Percentiles rank a stretch among this genome's conserved stretches.
These are phyloP conservation scores for Pisolithus tinctorius DNA, from an alignment of 768 basidiomycete genomes.

Conservation along the genomic window DNA sequence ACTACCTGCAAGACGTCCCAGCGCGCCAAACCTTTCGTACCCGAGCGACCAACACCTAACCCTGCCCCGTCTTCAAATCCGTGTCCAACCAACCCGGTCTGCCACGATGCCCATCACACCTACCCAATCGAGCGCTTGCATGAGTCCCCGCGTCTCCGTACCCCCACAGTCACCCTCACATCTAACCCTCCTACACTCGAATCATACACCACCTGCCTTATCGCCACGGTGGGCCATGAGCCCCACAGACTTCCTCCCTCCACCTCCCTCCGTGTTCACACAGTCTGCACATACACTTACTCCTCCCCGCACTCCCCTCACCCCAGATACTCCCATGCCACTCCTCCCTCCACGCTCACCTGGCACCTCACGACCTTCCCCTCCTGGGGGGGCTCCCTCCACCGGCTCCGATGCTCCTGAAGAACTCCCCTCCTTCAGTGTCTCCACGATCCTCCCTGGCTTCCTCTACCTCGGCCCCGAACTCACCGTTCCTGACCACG, in stretches of 20 bases:
- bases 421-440: conserved; percentile 62
- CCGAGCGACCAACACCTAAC: conserved; percentile 37
- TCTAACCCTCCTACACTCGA: conserved; percentile 53
- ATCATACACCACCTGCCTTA: conserved; percentile 48
- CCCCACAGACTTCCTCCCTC: conserved; percentile 34
- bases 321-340: conserved; percentile 32
- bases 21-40: conserved; percentile 54
- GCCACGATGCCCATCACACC: conserved; percentile 50
- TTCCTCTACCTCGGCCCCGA: conserved; percentile 93
- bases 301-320: conserved; percentile 36
- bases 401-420: conserved; percentile 23
- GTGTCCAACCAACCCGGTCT: conserved; percentile 51
- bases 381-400: conserved; percentile 16
- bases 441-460: conserved; percentile 86
- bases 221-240: conserved; percentile 36
- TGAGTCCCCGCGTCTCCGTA: conserved; percentile 16
- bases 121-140: conserved; percentile 13
- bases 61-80: conserved; percentile 55
- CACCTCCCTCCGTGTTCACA: conserved; percentile 18
- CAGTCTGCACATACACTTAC: conserved; percentile 15
- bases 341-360: conserved; percentile 40
- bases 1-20: conserved; percentile 47
- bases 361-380: conserved; percentile 56
- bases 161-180: conserved; percentile 49
- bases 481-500: conserved; percentile 65